Evolutionary conservation across 2,329 filamentous ascomycete genomes (phyloP).

Genomic region (Fusarium napiforme): DNA sequence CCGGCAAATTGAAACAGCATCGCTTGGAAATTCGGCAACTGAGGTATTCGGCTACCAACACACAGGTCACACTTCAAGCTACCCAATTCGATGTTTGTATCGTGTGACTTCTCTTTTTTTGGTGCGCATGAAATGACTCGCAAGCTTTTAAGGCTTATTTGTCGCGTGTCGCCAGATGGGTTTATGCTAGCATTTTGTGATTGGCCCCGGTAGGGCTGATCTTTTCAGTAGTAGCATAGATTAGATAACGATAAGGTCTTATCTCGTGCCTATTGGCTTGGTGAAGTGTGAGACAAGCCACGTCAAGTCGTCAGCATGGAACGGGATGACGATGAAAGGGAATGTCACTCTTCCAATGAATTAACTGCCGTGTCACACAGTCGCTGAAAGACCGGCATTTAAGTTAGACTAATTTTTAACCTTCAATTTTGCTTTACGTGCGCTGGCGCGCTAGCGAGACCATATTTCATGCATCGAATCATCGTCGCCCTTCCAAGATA

Average conservation of each 20-base stretch:
- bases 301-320: background rate
- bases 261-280: fast-evolving
- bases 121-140: background rate
- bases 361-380: background rate
- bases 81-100: background rate
- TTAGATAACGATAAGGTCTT: background rate
- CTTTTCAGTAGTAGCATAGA: background rate
- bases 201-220: background rate
- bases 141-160: background rate
- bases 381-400: background rate
- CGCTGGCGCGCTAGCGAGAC: background rate
- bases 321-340: background rate
- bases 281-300: background rate
- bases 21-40: background rate
- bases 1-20: background rate
- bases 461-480: background rate
- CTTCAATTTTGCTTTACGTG: background rate
- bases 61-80: background rate
- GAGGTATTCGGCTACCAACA: background rate
- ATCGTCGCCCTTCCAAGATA: background rate
- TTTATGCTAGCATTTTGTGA: background rate
- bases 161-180: background rate
- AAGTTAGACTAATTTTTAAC: background rate
- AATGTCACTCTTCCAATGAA: background rate
- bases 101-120: background rate